Evolutionary conservation across 768 basidiomycete genomes (phyloP).

Genomic region (Suillus bovinus): DNA sequence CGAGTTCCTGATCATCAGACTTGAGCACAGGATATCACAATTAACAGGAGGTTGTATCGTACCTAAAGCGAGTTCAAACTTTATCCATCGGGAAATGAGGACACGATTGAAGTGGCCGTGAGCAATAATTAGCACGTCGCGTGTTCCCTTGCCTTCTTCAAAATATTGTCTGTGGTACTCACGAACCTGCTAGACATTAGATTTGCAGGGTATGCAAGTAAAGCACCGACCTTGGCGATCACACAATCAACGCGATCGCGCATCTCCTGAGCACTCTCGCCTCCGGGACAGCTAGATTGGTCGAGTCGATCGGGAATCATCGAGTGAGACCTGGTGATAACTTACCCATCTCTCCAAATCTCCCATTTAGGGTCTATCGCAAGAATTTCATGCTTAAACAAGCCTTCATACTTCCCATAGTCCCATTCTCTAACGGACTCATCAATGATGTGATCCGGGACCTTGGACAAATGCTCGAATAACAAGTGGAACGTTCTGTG

Average conservation of each 20-base stretch:
- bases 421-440: slow-evolving; percentile 86
- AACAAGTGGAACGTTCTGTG: slow-evolving; percentile 84
- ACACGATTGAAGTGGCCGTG: slow-evolving; percentile 83
- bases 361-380: slow-evolving; percentile 59
- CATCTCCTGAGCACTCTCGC: slow-evolving; percentile 85
- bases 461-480: slow-evolving; percentile 50
- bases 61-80: slow-evolving; percentile 63
- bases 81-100: slow-evolving; percentile 82
- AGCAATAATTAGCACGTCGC: slow-evolving; percentile 87
- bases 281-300: slow-evolving; percentile 74
- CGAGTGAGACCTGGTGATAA: slow-evolving; percentile 7
- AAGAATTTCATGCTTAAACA: slow-evolving; percentile 76
- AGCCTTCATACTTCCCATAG: slow-evolving; percentile 90
- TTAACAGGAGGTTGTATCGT: slow-evolving; percentile 17
- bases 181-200: slow-evolving; percentile 49
- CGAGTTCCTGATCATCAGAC: slow-evolving; percentile 52
- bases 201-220: not conserved
- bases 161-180: slow-evolving; percentile 71
- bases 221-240: slow-evolving; percentile 57
- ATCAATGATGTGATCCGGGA: slow-evolving; percentile 56
- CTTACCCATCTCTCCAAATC: slow-evolving; percentile 87
- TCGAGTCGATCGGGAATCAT: slow-evolving; percentile 11
- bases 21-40: not conserved
- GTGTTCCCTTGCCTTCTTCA: slow-evolving; percentile 62
- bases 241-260: slow-evolving; percentile 72